Evolutionary conservation across 2,329 filamentous ascomycete genomes (phyloP), one percentile per base, ranked within the genome.

Genomic region (Rutstroemia sp.): DNA sequence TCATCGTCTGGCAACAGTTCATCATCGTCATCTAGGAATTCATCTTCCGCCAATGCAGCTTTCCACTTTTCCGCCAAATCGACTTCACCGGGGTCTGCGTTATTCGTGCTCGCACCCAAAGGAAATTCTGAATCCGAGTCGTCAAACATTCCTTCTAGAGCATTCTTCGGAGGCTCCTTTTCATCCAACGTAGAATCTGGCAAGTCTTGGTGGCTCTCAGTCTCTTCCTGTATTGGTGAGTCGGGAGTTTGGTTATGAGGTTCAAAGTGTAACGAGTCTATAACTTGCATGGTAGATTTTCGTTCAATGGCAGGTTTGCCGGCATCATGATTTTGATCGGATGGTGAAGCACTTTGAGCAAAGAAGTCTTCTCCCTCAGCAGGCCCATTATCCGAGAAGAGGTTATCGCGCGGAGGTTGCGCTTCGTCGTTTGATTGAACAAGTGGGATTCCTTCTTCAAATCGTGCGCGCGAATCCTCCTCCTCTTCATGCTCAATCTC

Each of bases 61-160:
- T 90, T 82, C 89, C 92, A 96, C 63, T 90, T 85, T 18, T 88
- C 88, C 47, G 87, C 86, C 42, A 94, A 71, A 66, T 85, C 80
- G 6, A 60, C 51, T 18, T 65, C 58, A 8, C 38, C 42, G 10
- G 72, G 68, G 9, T 67, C 66, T 3, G 61, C 61, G 12, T 34
- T 34, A 14, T 34, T 12, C 30, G 30, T 34, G 30, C 30, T 34
- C 9, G 30, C 9, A 12, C 54, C 62, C 38, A 66, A 48, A 38
- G 66, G 64, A n/a, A 67, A 42, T 14, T 66, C 58, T 10, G 65
- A 65, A 48, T 60, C 66, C 47, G 59, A 59, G 21, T 66, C 67
- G 51, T 55, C 60, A n/a, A 60, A 61, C 37, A 64, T 62, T n/a
- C 58, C 64, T 44, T 61, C 63, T 12, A 63, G 65, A 25, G 60